A percentile compares a stretch with the other conserved stretches of the same genome.
These are phyloP conservation scores for Fusarium globosum DNA, from an alignment of 2,329 filamentous ascomycete species.

Conservation along the genomic window DNA sequence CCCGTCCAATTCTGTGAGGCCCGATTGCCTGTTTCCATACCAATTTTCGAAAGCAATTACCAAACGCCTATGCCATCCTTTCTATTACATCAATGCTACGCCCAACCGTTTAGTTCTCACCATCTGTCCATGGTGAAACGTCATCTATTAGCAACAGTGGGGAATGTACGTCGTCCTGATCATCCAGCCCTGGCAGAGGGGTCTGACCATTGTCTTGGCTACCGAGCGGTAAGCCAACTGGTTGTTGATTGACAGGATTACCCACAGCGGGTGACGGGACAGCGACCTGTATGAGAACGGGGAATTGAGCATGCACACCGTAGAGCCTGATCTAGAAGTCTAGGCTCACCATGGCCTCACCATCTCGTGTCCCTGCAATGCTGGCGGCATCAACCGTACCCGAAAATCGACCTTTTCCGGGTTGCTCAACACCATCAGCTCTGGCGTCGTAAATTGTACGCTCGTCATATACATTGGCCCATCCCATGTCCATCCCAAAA, in stretches of 20 bases:
- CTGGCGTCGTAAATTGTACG: conserved; percentile 48
- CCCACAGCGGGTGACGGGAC: not conserved
- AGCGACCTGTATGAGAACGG: not conserved
- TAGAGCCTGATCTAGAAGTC: conserved; percentile 7
- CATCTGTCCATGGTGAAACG: not conserved
- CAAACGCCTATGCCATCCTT: not conserved
- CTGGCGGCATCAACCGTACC: conserved; percentile 46
- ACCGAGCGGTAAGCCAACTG: not conserved
- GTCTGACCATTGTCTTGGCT: not conserved
- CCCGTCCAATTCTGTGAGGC: conserved; percentile 11
- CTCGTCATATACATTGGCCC: conserved; percentile 50
- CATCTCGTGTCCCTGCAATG: conserved; percentile 1
- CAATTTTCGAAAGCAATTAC: not conserved
- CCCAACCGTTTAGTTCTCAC: not conserved
- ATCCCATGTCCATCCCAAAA: conserved; percentile 53
- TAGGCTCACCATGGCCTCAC: not conserved
- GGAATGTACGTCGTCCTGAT: not conserved
- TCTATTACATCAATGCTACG: not conserved
- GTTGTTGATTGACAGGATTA: too few relatives aligned
- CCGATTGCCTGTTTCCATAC: conserved; percentile 12
- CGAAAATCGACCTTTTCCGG: conserved; percentile 55
- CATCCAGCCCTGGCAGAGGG: not conserved
- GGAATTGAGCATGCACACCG: not conserved
- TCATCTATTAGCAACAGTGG: not conserved
- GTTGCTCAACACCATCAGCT: conserved; percentile 50